These are phyloP conservation scores for Yamadazyma olivae DNA, from an alignment of 805 yeast species.

Conservation along the genomic window DNA sequence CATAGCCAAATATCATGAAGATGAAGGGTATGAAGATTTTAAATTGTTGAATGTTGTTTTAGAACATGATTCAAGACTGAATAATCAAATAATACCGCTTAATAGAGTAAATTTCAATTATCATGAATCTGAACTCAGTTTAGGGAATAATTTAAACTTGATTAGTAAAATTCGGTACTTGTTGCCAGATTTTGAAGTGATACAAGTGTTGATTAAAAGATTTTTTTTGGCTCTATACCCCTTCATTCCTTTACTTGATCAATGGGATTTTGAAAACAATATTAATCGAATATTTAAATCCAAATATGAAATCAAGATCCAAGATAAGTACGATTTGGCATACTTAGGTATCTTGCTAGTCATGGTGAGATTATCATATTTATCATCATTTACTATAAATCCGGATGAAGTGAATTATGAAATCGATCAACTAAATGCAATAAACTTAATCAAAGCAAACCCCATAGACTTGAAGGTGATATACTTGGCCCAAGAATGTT, in stretches of 20 bases:
- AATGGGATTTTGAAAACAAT: constrained; percentile 25
- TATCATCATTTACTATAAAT: constrained; percentile 14
- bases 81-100: background rate
- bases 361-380: constrained; percentile 34
- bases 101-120: constrained; percentile 1
- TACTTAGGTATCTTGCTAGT: constrained; percentile 31
- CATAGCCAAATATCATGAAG: constrained; percentile 10
- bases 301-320: constrained; percentile 14
- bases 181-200: constrained; percentile 7
- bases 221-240: constrained; percentile 44
- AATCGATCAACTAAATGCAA: background rate
- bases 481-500: constrained; percentile 30
- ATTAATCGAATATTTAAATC: constrained; percentile 1
- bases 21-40: constrained; percentile 12
- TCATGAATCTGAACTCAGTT: background rate
- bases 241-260: constrained; percentile 44
- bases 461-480: constrained; percentile 30
- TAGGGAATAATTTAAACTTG: constrained; percentile 1
- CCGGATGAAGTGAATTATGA: background rate
- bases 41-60: constrained; percentile 2
- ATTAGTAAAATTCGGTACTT: constrained; percentile 1
- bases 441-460: constrained; percentile 15
- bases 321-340: constrained; percentile 30
- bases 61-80: background rate
- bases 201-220: constrained; percentile 3